Evolutionary conservation across 2,329 filamentous ascomycete genomes (phyloP).

Genomic region (Madurella mycetomatis): DNA sequence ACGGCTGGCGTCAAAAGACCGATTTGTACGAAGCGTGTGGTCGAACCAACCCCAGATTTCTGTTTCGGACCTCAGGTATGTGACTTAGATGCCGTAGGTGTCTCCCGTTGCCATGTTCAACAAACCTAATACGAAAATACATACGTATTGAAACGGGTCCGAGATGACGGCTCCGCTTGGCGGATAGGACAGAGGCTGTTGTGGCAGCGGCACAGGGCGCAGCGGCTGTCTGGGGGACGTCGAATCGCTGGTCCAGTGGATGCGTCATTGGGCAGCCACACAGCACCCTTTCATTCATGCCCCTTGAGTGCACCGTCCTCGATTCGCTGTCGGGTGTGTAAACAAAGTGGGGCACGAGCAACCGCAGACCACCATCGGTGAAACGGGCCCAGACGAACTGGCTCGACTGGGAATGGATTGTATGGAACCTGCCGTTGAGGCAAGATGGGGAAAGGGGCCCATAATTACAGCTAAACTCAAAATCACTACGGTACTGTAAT

Average conservation of each 20-base stretch:
- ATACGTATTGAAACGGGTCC: neutral
- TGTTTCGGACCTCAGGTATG: too few species aligned
- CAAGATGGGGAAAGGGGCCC: too few species aligned
- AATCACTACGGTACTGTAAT: too few species aligned
- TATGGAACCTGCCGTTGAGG: too few species aligned
- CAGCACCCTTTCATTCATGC: conserved; percentile 5
- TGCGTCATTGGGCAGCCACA: conserved; percentile 18
- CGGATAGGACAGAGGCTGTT: neutral
- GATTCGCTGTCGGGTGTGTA: neutral
- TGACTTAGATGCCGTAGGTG: too few species aligned
- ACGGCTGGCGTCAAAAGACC: neutral
- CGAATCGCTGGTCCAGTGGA: conserved; percentile 2
- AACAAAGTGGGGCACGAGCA: neutral
- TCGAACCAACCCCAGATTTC: too few species aligned
- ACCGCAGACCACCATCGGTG: neutral
- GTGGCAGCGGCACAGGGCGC: conserved; percentile 1
- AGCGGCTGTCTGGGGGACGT: neutral
- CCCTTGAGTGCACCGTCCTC: neutral
- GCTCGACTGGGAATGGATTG: too few species aligned
- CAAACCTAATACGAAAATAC: too few species aligned
- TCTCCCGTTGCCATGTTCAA: too few species aligned
- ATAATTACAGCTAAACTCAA: too few species aligned
- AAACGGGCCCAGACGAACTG: too few species aligned
- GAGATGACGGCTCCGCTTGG: neutral
- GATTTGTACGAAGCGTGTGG: too few species aligned